These are phyloP conservation scores for Penicillium sp. DNA, from an alignment of 2,329 filamentous ascomycete genomes.

Conservation along the genomic window DNA sequence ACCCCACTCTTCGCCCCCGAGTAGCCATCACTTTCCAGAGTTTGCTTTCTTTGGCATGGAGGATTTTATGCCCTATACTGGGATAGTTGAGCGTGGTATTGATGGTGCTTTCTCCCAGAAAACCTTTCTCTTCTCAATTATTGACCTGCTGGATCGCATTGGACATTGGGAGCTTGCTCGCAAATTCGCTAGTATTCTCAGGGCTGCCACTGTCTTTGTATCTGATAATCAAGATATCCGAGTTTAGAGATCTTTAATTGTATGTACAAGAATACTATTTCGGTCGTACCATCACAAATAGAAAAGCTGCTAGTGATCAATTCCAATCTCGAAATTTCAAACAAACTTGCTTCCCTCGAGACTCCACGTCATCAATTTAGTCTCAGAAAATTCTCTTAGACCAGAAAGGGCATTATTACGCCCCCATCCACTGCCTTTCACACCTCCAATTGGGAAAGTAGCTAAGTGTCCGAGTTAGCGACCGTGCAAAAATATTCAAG, in stretches of 20 bases:
- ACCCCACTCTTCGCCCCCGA: background rate
- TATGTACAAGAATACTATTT: too few relatives aligned
- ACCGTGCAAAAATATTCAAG: background rate
- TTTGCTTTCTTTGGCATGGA: background rate
- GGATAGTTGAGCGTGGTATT: background rate
- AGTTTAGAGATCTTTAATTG: too few relatives aligned
- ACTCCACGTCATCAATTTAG: background rate
- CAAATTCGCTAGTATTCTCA: background rate
- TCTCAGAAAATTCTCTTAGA: background rate
- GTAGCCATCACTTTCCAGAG: background rate
- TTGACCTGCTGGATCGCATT: background rate
- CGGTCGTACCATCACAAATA: too few relatives aligned
- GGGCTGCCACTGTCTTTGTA: background rate
- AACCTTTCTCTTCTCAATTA: background rate
- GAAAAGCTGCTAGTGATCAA: too few relatives aligned
- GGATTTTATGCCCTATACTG: background rate
- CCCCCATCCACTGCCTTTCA: constrained; percentile 1
- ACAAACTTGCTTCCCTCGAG: background rate
- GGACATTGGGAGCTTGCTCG: background rate
- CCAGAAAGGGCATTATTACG: background rate
- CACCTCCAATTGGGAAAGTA: constrained; percentile 65
- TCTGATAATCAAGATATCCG: background rate
- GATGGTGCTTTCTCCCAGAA: background rate
- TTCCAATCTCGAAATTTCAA: background rate
- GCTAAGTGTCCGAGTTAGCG: constrained; percentile 18